Evolutionary conservation across 306 rosid species (phyloP).

Genomic region (Luffa aegyptiaca): DNA sequence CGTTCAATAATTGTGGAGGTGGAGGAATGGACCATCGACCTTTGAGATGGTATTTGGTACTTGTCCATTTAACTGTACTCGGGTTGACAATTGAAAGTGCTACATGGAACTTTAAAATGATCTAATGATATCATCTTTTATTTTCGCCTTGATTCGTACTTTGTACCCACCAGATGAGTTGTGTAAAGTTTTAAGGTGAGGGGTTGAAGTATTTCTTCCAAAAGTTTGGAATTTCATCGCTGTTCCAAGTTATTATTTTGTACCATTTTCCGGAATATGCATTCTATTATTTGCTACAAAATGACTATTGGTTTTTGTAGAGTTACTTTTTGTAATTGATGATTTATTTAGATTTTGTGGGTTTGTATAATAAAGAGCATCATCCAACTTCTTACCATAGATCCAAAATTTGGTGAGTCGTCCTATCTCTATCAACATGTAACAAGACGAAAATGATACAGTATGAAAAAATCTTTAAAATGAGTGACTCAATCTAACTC

Average conservation of each 20-base stretch:
- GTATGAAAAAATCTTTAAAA: background rate
- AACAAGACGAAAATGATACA: background rate
- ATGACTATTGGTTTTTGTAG: background rate
- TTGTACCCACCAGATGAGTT: background rate
- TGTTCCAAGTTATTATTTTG: background rate
- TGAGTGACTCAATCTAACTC: background rate
- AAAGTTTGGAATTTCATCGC: background rate
- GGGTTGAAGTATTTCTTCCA: background rate
- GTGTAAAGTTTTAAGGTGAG: background rate
- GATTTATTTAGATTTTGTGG: background rate
- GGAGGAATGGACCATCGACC: no score
- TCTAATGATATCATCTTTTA: background rate
- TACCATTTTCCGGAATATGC: background rate
- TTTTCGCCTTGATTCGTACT: background rate
- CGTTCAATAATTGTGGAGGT: no score
- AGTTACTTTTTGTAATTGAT: background rate
- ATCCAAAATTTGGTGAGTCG: background rate
- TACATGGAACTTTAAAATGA: background rate
- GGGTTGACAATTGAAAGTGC: background rate
- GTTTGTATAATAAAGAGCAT: background rate
- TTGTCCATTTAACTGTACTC: no score
- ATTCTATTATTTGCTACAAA: background rate
- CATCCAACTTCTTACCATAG: background rate
- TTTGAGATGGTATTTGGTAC: no score
- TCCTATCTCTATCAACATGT: background rate